Evolutionary conservation across 2,329 filamentous ascomycete genomes (phyloP).

Genomic region (Ceratocystis harringtonii): DNA sequence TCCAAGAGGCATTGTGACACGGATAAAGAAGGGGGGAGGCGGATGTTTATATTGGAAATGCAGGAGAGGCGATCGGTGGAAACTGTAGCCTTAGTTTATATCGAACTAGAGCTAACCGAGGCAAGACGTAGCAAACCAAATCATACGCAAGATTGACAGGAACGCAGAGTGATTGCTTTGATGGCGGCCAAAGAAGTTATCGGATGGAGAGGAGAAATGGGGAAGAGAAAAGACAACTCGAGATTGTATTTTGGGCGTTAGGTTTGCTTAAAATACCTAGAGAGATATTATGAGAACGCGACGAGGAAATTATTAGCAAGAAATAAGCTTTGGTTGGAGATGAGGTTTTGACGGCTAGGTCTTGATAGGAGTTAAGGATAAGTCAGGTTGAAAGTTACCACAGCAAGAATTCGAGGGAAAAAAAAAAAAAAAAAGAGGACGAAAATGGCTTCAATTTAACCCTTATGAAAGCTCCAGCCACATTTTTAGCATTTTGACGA

Average conservation of each 20-base stretch:
- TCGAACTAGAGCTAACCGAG: neutral
- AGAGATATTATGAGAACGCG: neutral
- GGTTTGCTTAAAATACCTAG: neutral
- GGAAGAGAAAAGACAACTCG: neutral
- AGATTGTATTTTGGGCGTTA: neutral
- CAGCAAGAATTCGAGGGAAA: neutral
- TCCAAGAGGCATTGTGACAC: conserved; percentile 25
- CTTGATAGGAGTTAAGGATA: conserved; percentile 2
- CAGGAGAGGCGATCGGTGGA: neutral
- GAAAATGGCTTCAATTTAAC: neutral
- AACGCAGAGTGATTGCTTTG: neutral
- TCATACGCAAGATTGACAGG: neutral
- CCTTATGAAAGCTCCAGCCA: too few species aligned
- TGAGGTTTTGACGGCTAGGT: neutral
- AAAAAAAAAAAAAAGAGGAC: neutral
- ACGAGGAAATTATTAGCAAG: neutral
- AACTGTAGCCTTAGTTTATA: neutral
- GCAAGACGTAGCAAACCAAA: neutral
- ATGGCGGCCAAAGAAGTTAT: neutral
- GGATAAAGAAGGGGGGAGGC: neutral
- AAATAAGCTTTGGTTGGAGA: neutral
- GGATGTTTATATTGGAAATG: neutral
- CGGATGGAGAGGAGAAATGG: neutral
- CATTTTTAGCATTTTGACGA: too few species aligned
- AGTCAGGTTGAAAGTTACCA: neutral